Evolutionary conservation across 495 filamentous ascomycete genomes (phyloP).

Genomic region (Letharia columbiana): DNA sequence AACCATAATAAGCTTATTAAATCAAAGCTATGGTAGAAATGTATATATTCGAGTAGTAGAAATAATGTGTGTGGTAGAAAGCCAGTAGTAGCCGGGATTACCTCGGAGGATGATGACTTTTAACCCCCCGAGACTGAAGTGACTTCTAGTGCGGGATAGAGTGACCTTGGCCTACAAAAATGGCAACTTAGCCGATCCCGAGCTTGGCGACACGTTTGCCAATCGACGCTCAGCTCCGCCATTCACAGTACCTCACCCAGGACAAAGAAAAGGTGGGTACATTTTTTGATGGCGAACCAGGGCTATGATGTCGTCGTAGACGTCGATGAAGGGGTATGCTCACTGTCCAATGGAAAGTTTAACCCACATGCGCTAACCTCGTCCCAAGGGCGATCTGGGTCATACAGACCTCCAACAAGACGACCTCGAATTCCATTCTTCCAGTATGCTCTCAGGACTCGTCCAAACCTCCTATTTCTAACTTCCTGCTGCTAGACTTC

Average conservation of each 20-base stretch:
- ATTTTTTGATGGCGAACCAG: conserved; percentile 58
- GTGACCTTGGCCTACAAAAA: not conserved
- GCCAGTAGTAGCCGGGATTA: too few species aligned
- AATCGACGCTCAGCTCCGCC: not conserved
- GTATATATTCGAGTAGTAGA: too few species aligned
- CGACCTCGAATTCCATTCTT: conserved; percentile 97
- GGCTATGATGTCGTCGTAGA: conserved; percentile 98
- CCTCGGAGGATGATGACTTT: too few species aligned
- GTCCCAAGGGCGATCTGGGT: conserved; percentile 78
- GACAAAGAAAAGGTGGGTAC: not conserved
- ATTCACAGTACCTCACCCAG: conserved; percentile 3
- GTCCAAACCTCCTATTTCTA: not conserved
- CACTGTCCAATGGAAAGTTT: not conserved
- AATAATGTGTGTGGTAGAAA: too few species aligned
- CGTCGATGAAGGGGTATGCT: conserved; percentile 77
- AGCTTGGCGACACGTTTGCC: conserved; percentile 14
- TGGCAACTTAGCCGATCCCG: conserved; percentile 4
- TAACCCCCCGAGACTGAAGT: too few species aligned
- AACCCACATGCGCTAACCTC: not conserved
- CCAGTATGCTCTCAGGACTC: conserved; percentile 45
- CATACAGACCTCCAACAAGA: conserved; percentile 97
- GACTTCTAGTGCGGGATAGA: too few species aligned
- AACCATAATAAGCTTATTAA: too few species aligned
- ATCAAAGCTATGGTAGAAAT: too few species aligned
- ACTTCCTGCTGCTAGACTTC: conserved; percentile 37